Evolutionary conservation across 345 rosid species (phyloP).

Genomic region (Lagerstroemia speciosa): DNA sequence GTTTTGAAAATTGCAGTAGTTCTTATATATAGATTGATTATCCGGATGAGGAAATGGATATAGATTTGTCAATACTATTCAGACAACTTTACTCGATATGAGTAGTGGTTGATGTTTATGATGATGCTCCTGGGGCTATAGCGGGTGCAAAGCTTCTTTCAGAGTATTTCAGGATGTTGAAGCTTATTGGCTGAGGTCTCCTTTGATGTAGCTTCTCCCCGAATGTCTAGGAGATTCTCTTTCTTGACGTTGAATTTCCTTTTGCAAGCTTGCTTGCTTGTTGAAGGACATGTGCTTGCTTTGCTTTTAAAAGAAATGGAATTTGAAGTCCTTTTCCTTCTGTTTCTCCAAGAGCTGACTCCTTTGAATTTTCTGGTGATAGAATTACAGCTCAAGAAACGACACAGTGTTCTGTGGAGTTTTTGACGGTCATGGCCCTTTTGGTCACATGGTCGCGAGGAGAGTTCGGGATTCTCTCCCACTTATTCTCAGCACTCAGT

Average conservation of each 20-base stretch:
- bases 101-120: not conserved
- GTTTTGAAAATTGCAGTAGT: not conserved
- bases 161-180: not conserved
- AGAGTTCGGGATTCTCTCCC: conserved; percentile 88
- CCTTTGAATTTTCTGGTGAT: conserved; percentile 17
- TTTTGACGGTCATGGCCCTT: conserved; percentile 96
- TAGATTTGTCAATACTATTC: not conserved
- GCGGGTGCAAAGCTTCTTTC: not conserved
- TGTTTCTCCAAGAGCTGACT: not conserved
- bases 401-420: conserved; percentile 83
- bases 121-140: not conserved
- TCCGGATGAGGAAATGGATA: not conserved
- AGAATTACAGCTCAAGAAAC: conserved; percentile 64
- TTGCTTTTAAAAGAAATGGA: not conserved
- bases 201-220: not conserved
- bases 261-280: not conserved
- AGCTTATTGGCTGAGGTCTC: not conserved
- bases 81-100: not conserved
- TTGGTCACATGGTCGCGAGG: conserved; percentile 91
- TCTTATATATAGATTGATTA: not conserved
- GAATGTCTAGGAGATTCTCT: not conserved
- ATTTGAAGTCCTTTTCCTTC: not conserved
- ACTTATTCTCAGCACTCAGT: conserved; percentile 39
- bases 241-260: not conserved
- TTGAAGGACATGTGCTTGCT: not conserved